phyloP scores from a whole-genome alignment of 352 stramenopile genomes.

The Globisporangium viniferum region DNA sequence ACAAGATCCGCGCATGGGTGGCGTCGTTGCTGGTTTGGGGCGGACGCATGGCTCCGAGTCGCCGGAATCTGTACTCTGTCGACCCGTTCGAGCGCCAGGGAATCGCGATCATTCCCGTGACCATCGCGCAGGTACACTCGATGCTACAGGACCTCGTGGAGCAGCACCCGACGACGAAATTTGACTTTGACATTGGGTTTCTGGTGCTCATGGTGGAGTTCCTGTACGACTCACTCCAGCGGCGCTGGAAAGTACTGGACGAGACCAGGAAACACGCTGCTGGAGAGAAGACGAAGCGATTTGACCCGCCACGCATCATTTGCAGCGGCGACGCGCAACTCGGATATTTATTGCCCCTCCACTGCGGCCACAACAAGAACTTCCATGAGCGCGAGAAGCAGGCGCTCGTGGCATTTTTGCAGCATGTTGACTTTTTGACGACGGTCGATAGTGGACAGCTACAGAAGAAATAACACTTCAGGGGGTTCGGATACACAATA shows the following conservation, averaged over 20 bases:
- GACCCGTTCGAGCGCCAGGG: conserved; percentile 69
- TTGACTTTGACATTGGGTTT: conserved; percentile 73
- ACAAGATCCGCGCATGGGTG: conserved; percentile 81
- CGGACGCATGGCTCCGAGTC: conserved; percentile 32
- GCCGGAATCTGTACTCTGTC: conserved; percentile 35
- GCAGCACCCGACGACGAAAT: conserved; percentile 57
- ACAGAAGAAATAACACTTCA: neutral
- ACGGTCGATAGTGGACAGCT: neutral
- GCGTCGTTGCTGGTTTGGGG: conserved; percentile 76
- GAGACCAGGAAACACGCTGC: conserved; percentile 17
- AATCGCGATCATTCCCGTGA: conserved; percentile 61
- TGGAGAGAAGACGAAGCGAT: conserved; percentile 3
- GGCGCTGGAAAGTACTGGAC: conserved; percentile 49
- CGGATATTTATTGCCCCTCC: conserved; percentile 62
- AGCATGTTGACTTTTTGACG: conserved; percentile 36
- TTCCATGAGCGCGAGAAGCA: conserved; percentile 74
- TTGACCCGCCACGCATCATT: conserved; percentile 28
- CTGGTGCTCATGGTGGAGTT: conserved; percentile 77
- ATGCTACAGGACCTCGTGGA: conserved; percentile 53
- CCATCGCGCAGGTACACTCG: conserved; percentile 49
- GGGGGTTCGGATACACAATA: neutral
- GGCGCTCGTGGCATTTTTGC: conserved; percentile 56
- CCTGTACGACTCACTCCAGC: conserved; percentile 60
- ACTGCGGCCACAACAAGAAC: conserved; percentile 86
- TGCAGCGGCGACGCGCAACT: conserved; percentile 31